Base-by-base conservation (phyloP, 2,329 filamentous ascomycete species). In the Thielaviopsis cerberus region DNA sequence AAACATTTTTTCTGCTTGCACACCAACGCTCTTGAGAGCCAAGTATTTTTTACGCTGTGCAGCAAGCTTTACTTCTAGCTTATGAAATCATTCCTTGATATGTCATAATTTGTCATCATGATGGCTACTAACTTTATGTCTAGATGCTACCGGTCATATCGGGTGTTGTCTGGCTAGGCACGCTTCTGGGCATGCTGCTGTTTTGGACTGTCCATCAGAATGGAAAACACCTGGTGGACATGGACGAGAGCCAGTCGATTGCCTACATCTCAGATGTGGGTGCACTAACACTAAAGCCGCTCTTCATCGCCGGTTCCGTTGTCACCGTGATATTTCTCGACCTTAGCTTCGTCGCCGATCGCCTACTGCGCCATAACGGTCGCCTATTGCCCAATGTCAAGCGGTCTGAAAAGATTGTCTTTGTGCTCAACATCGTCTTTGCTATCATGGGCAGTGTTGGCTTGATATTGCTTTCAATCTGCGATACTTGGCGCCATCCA, bases 341-440 rank as follows among this genome's bases (percentile, higher is more conserved):
- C 71, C 70, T 88, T 8, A 81, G 85, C 25, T 92, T 98, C 67
- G 69, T 86, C 57, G 74, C 85, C 15, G 91, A 96, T 72, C 82
- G 90, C 62, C 92, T 83, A 80, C 76, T 97, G 55, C 83, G 91
- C 52, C 90, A 96, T 70, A 76, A 74, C 23, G 87, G 88, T 8
- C 83, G 88, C 15, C 76, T 97, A 26, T 80, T 83, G 1, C 84
- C 80, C 62, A 95, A 96, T 70, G 71, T 77, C 11, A 81, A 78
- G 7, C 63, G 65, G 8, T 72, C 69, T 59, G 82, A 90, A 67
- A 87, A 84, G 69, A 64, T 81, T 3, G 74, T 88, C 23, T 80
- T 75, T 5, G 68, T 67, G 1, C 68, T 86, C 51, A 78, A 77
- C 51, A 86, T 90, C 53, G 51, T 82, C 27, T 81, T 83, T 61